Conservation (phyloP, 352 stramenopile genomes). For the Pilasporangium apinafurcum region DNA sequence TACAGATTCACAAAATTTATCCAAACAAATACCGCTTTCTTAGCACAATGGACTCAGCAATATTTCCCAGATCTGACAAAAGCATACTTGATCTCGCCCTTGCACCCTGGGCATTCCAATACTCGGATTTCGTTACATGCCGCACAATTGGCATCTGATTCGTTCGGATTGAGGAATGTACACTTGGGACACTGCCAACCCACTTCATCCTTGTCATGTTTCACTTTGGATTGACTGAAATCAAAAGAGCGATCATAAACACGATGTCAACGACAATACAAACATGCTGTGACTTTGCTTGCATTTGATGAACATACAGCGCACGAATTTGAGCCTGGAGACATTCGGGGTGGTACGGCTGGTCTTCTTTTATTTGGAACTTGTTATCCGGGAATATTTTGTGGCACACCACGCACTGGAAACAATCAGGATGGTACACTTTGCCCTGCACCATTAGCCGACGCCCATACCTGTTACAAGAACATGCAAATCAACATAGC, state of each 20-base stretch:
- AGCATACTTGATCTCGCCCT: slow-evolving; percentile 7
- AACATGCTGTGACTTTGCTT: too few species aligned
- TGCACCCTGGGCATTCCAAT: slow-evolving; percentile 23
- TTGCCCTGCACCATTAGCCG: slow-evolving; percentile 14
- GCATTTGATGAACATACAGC: too few species aligned
- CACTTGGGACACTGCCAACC: too few species aligned
- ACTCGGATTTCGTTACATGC: slow-evolving; percentile 34
- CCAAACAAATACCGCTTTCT: too few species aligned
- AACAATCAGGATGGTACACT: slow-evolving; percentile 30
- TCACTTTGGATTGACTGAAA: too few species aligned
- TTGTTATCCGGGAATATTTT: slow-evolving; percentile 13
- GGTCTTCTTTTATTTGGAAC: slow-evolving; percentile 35
- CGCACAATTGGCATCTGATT: slow-evolving; percentile 19
- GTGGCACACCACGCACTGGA: slow-evolving; percentile 35
- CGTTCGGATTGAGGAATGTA: slow-evolving; percentile 35
- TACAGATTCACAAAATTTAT: slow-evolving; percentile 7
- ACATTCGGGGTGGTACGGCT: slow-evolving; percentile 64
- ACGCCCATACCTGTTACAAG: slow-evolving; percentile 12
- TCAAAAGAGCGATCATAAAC: too few species aligned
- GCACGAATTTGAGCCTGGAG: too few species aligned
- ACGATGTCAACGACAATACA: too few species aligned
- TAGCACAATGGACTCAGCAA: too few species aligned
- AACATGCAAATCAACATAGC: too few species aligned
- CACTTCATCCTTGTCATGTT: too few species aligned
- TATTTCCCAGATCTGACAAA: too few species aligned